Evolutionary conservation across 257 asterid species (phyloP), one percentile per base, ranked within the genome.

Genomic region (Scutellaria minor): DNA sequence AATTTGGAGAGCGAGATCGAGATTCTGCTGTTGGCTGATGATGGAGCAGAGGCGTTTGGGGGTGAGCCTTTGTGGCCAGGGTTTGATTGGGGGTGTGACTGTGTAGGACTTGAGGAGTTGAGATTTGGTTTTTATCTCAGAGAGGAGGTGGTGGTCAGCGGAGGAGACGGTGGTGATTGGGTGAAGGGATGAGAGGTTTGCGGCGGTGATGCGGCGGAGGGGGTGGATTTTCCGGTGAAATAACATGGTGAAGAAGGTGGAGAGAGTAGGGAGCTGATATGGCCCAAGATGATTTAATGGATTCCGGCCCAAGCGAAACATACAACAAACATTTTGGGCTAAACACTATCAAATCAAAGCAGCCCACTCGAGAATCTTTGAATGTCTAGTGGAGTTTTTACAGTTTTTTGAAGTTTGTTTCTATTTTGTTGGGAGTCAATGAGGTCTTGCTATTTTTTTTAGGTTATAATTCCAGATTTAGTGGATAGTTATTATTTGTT

Each of bases 1-100:
- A 44, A 91, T 89, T 69, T 85, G 96, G 78, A 93, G 82, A 70
- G 97, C 89, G 2, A 91, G 89, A 56, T 86, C 95, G 56, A 88
- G 79, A 73, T 89, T 86, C 52, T 84, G 96, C 79, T 90, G 97
- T 64, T 76, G 71, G 75, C 84, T 76, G 81, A 89, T 70, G 53
- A 91, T 77, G 65, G 90, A 72, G 82, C 84, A 72, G 20, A 91
- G 91, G 70, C 83, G 85, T 62, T 89, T 89, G 41, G 81, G 84
- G 75, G 88, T 80, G 65, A 89, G 96, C 7, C 71, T 74, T 53
- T 74, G 86, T 20, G 97, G 99, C 97, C 99, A 94, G 48, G 97
- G 95, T 68, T 89, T 85, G 81, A 94, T 83, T 35, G 97, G 97
- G 14, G 99, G 97, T 4, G 96, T 87, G 67, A 91, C 90, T 7